Base-by-base conservation (phyloP, 768 basidiomycete genomes). In the Kwoniella bestiolae region DNA sequence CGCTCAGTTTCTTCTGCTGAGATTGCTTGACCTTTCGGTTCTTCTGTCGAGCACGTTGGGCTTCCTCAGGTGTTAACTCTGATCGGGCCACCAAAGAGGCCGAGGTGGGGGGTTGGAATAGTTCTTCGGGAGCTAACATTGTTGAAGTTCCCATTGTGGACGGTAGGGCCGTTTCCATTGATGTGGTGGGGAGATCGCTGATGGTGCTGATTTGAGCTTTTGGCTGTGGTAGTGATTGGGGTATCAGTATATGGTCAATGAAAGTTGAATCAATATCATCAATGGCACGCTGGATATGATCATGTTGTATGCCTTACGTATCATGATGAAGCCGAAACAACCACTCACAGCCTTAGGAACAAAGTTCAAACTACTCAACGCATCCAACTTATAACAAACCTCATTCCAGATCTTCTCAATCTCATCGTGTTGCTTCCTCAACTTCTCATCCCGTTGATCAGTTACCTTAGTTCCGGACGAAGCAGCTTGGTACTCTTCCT, bases 111-210 rank as follows among this genome's bases (percentile, higher is more conserved):
- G 88, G 83, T 3, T 71, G 65, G 72, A 90, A 90, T 14, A 98
- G 83, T 81, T 99, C 96, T 79, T 98, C 93, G 1, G 96, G 96
- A 0, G 96, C 92, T 46, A 99, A 86, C 85, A 93, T 89, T 0
- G 87, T 89, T 2, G 89, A 84, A 0, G 86, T 83, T 0, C 92
- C 88, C 72, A 88, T 87, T 8, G 88, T 85, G 0, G 91, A 91
- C 0, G 95, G 96, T 5, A 99, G 84, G 0, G 94, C 92, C 1
- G 93, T 93, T 81, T 98, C 96, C 70, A 98, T 81, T 3, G 88
- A 85, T 26, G 92, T 86, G 1, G 91, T 88, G 0, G 94, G 86
- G 4, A 90, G 83, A 74, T 98, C 93, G 12, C 90, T 84, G 34
- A 97, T 81, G 0, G 92, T 91, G 1, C 89, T 87, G 73, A 99